phyloP scores from a whole-genome alignment of 148 eudicot genomes.

The Camellia sinensis region DNA sequence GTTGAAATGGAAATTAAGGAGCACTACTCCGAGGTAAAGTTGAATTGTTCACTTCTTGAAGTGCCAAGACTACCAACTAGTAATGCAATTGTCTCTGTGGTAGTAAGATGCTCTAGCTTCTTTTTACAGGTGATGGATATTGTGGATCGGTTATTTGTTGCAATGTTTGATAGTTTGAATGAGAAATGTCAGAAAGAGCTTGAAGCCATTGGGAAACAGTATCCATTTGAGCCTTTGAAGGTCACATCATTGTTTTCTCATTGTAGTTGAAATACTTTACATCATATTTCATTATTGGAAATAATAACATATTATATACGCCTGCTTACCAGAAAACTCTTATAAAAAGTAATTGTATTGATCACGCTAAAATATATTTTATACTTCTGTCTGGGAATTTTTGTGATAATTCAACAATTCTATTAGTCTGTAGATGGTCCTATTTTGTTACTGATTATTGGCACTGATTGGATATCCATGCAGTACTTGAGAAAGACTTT shows the following conservation, averaged over 20 bases:
- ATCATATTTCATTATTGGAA: not conserved
- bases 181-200: constrained; percentile 62
- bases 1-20: constrained; percentile 95
- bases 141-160: constrained; percentile 73
- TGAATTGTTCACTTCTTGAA: not conserved
- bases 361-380: not conserved
- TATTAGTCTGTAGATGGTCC: not conserved
- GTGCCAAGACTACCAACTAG: not conserved
- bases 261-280: not conserved
- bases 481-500: constrained; percentile 81
- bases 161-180: constrained; percentile 72
- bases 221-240: constrained; percentile 72
- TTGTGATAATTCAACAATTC: not conserved
- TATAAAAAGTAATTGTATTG: not conserved
- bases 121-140: constrained; percentile 86
- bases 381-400: not conserved
- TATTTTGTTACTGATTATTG: not conserved
- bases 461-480: constrained; percentile 17
- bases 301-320: not conserved
- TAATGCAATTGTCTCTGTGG: not conserved
- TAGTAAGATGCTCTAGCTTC: not conserved
- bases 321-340: not conserved
- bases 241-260: constrained; percentile 21
- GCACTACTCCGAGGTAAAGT: constrained; percentile 83
- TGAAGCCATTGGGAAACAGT: constrained; percentile 75